Evolutionary conservation across 2,329 filamentous ascomycete genomes (phyloP).

Genomic region (Colletotrichum camelliae): DNA sequence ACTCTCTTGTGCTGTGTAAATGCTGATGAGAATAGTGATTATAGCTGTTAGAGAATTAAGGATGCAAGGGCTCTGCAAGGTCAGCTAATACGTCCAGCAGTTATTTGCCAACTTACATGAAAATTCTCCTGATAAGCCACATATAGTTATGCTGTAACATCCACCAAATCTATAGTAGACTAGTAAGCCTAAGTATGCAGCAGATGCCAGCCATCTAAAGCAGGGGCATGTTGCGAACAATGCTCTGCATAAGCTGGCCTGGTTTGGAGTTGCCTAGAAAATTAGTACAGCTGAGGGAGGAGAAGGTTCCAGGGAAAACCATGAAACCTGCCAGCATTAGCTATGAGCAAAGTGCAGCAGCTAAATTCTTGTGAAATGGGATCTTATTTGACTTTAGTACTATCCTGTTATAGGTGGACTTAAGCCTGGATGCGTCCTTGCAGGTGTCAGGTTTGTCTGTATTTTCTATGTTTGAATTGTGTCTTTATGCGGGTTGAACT

Average conservation of each 20-base stretch:
- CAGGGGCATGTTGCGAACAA: conserved; percentile 42
- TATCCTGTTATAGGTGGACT: neutral
- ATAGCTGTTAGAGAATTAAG: conserved; percentile 56
- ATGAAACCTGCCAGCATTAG: conserved; percentile 58
- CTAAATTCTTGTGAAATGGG: neutral
- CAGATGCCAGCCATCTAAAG: conserved; percentile 48
- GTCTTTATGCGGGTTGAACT: neutral
- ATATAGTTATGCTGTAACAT: conserved; percentile 50
- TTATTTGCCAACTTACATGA: conserved; percentile 32
- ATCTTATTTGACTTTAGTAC: neutral
- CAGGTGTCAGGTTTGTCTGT: neutral
- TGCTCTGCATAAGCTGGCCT: conserved; percentile 24
- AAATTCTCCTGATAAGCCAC: conserved; percentile 58
- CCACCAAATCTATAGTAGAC: neutral
- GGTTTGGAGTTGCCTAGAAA: neutral
- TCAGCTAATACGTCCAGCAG: neutral
- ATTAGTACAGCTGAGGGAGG: conserved; percentile 14
- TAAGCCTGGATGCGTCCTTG: neutral
- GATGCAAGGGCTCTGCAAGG: conserved; percentile 30
- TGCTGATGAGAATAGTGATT: conserved; percentile 52
- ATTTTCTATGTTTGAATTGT: neutral
- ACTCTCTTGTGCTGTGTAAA: conserved; percentile 53
- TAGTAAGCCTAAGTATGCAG: conserved; percentile 26
- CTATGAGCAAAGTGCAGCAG: conserved; percentile 33
- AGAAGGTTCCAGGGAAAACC: conserved; percentile 58